phyloP scores from a whole-genome alignment of 768 basidiomycete genomes.

The Lyophyllum decastes region DNA sequence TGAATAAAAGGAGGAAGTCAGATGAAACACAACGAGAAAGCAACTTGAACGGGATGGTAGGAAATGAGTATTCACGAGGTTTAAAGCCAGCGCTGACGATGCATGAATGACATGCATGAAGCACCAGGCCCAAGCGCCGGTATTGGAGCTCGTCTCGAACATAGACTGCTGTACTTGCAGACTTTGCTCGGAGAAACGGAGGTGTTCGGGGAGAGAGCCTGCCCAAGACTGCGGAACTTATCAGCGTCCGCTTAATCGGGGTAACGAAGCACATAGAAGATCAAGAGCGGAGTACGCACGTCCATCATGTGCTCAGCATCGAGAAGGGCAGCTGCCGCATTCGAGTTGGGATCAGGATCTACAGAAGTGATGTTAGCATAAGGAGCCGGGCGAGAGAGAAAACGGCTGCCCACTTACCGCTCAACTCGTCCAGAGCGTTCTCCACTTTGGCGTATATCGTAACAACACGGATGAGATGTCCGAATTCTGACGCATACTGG shows the following conservation, averaged over 20 bases:
- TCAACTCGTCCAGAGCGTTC: constrained; percentile 49
- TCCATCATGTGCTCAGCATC: constrained; percentile 48
- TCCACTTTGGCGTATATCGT: constrained; percentile 66
- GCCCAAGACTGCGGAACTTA: constrained; percentile 45
- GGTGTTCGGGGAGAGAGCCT: constrained; percentile 65
- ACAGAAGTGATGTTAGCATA: constrained; percentile 10
- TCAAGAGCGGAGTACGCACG: constrained; percentile 28
- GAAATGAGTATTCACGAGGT: constrained; percentile 49
- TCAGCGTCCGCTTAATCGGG: neutral
- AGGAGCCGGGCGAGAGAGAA: neutral
- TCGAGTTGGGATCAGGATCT: constrained; percentile 38
- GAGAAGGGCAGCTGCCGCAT: constrained; percentile 33
- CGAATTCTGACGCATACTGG: constrained; percentile 70
- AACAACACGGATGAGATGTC: constrained; percentile 72
- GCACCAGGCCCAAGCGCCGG: constrained; percentile 81
- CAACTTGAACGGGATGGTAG: neutral
- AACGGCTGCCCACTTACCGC: constrained; percentile 37
- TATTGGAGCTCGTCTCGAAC: constrained; percentile 79
- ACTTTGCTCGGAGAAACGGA: constrained; percentile 72
- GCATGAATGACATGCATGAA: constrained; percentile 75
- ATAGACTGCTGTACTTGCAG: constrained; percentile 69
- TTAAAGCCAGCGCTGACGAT: constrained; percentile 63
- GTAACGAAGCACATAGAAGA: constrained; percentile 2
- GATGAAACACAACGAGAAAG: neutral
- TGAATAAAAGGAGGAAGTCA: constrained; percentile 11